These are phyloP conservation scores for Hygrophorus pudorinus DNA, from an alignment of 768 basidiomycete genomes.

Conservation along the genomic window DNA sequence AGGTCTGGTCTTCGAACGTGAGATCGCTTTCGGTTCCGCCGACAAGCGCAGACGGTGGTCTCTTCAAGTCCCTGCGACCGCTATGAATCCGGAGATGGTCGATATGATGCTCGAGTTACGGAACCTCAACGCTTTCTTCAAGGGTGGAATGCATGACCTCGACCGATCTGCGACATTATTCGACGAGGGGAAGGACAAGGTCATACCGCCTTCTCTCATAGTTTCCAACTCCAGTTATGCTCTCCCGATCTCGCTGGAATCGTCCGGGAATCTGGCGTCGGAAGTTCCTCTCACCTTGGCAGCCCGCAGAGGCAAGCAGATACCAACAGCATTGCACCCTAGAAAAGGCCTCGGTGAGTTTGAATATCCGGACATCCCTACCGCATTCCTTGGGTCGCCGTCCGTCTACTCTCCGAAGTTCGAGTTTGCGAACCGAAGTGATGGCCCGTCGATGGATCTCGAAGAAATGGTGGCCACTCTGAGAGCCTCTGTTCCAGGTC, in stretches of 20 bases:
- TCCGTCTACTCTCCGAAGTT: slow-evolving; percentile 26
- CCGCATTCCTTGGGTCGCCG: slow-evolving; percentile 33
- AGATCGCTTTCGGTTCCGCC: slow-evolving; percentile 21
- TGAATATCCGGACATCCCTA: slow-evolving; percentile 32
- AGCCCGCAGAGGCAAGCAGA: slow-evolving; percentile 26
- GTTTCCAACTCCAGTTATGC: slow-evolving; percentile 33
- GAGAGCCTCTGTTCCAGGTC: slow-evolving; percentile 15
- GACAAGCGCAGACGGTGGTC: slow-evolving; percentile 22
- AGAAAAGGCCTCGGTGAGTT: slow-evolving; percentile 15
- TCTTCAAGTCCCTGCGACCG: slow-evolving; percentile 21
- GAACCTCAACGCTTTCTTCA: slow-evolving; percentile 29
- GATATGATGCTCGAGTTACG: slow-evolving; percentile 32
- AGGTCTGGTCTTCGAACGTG: slow-evolving; percentile 25
- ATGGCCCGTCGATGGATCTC: slow-evolving; percentile 22
- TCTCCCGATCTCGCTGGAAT: slow-evolving; percentile 24
- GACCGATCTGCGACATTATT: slow-evolving; percentile 10
- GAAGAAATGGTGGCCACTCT: slow-evolving; percentile 38
- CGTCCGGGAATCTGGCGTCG: slow-evolving; percentile 15
- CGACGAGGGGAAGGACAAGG: slow-evolving; percentile 11
- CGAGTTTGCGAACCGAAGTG: slow-evolving; percentile 15
- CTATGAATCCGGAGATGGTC: slow-evolving; percentile 29
- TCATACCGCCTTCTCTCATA: slow-evolving; percentile 27
- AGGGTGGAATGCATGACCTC: slow-evolving; percentile 15
- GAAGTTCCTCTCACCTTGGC: slow-evolving; percentile 20
- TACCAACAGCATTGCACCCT: slow-evolving; percentile 21